A percentile compares a stretch with the other conserved stretches of the same genome.
These are phyloP conservation scores for Agroathelia rolfsii DNA, from an alignment of 1,284 basidiomycete species.

Conservation along the genomic window DNA sequence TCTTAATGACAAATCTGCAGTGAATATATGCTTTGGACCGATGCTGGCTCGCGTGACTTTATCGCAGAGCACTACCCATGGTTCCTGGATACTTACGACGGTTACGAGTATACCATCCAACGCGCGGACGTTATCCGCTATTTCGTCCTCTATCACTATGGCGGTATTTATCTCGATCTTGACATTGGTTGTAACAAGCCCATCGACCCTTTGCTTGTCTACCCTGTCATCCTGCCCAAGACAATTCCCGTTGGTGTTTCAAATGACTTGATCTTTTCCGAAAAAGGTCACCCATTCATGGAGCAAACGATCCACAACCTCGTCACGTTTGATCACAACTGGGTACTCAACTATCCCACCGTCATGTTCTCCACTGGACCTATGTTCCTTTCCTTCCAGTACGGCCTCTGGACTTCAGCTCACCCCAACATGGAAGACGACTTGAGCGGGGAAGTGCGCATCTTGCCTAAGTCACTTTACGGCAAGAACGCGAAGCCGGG, in stretches of 20 bases:
- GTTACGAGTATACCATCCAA: slow-evolving; percentile 90
- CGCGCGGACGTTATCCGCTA: slow-evolving; percentile 97
- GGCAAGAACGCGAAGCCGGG: slow-evolving; percentile 88
- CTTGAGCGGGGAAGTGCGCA: slow-evolving; percentile 66
- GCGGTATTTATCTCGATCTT: slow-evolving; percentile 94
- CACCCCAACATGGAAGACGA: slow-evolving; percentile 48
- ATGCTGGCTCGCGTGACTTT: slow-evolving; percentile 83
- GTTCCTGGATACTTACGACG: slow-evolving; percentile 90
- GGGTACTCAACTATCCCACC: slow-evolving; percentile 93
- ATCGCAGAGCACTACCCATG: slow-evolving; percentile 83
- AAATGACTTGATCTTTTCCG: slow-evolving; percentile 94
- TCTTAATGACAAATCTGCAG: too few species aligned
- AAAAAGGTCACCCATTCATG: slow-evolving; percentile 83
- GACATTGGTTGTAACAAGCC: slow-evolving; percentile 93
- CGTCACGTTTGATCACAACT: slow-evolving; percentile 87
- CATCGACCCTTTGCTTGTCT: slow-evolving; percentile 80
- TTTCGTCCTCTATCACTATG: slow-evolving; percentile 92
- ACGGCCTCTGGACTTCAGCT: slow-evolving; percentile 71
- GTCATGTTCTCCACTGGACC: slow-evolving; percentile 99
- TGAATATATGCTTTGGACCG: slow-evolving; percentile 97
- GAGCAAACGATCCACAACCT: slow-evolving; percentile 89
- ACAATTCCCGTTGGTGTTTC: slow-evolving; percentile 96
- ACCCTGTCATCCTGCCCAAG: slow-evolving; percentile 86
- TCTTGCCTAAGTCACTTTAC: slow-evolving; percentile 89
- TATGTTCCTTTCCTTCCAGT: slow-evolving; percentile 87